Evolutionary conservation across 2,329 filamentous ascomycete species (phyloP).

Genomic region (Arthrobotrys conoides): DNA sequence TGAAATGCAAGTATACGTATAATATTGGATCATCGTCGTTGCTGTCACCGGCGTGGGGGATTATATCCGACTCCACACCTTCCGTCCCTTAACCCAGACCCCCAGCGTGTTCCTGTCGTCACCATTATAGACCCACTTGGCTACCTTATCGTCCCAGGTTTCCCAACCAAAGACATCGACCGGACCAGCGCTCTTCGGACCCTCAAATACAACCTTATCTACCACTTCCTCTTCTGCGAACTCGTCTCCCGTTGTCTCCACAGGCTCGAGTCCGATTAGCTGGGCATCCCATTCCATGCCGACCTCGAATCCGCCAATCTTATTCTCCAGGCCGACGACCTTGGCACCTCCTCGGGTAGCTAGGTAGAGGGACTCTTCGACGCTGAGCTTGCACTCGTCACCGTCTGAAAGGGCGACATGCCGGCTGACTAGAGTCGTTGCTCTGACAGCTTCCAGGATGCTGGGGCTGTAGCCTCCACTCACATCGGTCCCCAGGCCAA

Average conservation of each 20-base stretch:
- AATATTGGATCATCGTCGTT: not conserved
- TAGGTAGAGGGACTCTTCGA: conserved; percentile 87
- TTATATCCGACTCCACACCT: conserved; percentile 71
- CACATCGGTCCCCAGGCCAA: conserved; percentile 92
- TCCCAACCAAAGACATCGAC: conserved; percentile 95
- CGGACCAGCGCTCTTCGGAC: conserved; percentile 71
- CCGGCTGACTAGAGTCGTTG: conserved; percentile 83
- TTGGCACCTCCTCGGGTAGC: conserved; percentile 89
- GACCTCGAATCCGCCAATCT: conserved; percentile 84
- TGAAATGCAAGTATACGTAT: not conserved
- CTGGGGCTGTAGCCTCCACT: conserved; percentile 87
- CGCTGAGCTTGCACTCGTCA: conserved; percentile 77
- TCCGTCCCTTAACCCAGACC: conserved; percentile 88
- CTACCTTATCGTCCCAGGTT: conserved; percentile 84
- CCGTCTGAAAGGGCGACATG: conserved; percentile 75
- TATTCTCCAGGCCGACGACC: conserved; percentile 80
- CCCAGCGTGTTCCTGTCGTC: conserved; percentile 90
- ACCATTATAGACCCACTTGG: conserved; percentile 95
- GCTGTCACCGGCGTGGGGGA: not conserved
- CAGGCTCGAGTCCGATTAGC: conserved; percentile 76
- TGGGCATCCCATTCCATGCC: conserved; percentile 95
- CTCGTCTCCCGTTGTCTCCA: conserved; percentile 65
- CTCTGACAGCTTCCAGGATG: conserved; percentile 84
- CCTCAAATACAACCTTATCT: conserved; percentile 63
- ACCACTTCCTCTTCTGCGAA: conserved; percentile 67